These are phyloP conservation scores for Eucalyptus leucophloia DNA, from an alignment of 345 rosid genomes.

Conservation along the genomic window DNA sequence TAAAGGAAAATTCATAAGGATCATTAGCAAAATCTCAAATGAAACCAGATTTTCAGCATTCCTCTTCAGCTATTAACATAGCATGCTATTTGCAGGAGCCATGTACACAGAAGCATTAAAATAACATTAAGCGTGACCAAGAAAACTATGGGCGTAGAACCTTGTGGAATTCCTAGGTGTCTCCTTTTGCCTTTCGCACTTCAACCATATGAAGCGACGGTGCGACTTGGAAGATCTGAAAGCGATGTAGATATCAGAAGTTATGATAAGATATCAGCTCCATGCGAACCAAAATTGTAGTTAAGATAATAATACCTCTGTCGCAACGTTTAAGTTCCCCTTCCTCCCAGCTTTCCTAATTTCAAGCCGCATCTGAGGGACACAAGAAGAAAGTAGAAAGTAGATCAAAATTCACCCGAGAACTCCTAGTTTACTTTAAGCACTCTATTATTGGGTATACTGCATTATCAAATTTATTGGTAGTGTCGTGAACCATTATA, in stretches of 20 bases:
- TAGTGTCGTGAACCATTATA: not conserved
- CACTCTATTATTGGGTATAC: not conserved
- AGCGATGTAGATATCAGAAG: not conserved
- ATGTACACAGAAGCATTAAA: not conserved
- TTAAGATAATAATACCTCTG: not conserved
- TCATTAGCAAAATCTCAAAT: not conserved
- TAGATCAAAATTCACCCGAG: not conserved
- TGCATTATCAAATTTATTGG: not conserved
- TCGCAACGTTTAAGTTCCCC: slow-evolving; percentile 1
- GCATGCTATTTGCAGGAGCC: not conserved
- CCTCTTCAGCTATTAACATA: not conserved
- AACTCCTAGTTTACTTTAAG: not conserved
- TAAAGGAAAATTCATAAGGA: not conserved
- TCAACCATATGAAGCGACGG: slow-evolving; percentile 3
- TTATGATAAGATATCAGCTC: not conserved
- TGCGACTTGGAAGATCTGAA: slow-evolving; percentile 5
- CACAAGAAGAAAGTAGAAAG: not conserved
- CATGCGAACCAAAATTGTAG: not conserved
- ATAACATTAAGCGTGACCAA: not conserved
- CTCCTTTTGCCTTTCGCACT: slow-evolving; percentile 10
- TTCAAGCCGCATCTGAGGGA: slow-evolving; percentile 1
- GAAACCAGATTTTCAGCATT: not conserved
- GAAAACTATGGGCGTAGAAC: not conserved
- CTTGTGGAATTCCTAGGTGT: slow-evolving; percentile 13
- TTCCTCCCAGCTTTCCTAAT: slow-evolving; percentile 6